Evolutionary conservation across 1,284 basidiomycete genomes (phyloP), one percentile per base, ranked within the genome.

Genomic region (Baeospora myosura): DNA sequence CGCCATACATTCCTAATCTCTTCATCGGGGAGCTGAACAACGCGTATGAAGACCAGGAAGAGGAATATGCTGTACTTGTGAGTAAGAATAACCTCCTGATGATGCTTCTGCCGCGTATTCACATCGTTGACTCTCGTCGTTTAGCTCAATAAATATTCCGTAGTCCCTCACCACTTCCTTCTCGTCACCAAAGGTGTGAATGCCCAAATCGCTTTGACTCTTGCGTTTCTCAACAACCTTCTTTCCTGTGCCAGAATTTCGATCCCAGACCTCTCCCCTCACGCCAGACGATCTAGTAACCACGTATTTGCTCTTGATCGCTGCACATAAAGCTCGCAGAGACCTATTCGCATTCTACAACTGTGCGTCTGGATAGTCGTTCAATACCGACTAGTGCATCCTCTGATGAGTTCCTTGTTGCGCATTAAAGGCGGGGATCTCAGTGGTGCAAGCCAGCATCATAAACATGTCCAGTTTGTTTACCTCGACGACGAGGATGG

Each of bases 391-490:
- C 11, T 17, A 5, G 28, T n/a, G 12, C 12, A 23, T n/a, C n/a
- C 32, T 26, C 41, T 39, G 26, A 41, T 22, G 20, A 35, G 16
- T 32, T 36, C 11, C 24, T 37, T 23, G 18, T 24, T 32, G 37
- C 36, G 5, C 16, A 22, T 30, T 43, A 1, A 41, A 85, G 87
- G 88, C 51, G 89, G 89, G 3, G 70, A 77, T 36, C 69, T 76
- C 35, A 90, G 87, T 45, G 91, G 90, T 25, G 89, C 91, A 5
- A 90, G 87, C 58, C 90, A 94, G 63, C 68, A 74, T 1, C 90
- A 92, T 63, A 88, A 93, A 52, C 90, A 94, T 58, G 55, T 93
- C 16, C 90, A 94, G 60, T 82, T 92, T 47, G 63, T 93, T 22
- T 81, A 84, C 14, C 59, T 80, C 16, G 71, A 74, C 8, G 68